A percentile compares a stretch with the other conserved stretches of the same genome.
Evolutionary conservation across 768 basidiomycete species (phyloP).

Genomic region (Tricholoma terreum): DNA sequence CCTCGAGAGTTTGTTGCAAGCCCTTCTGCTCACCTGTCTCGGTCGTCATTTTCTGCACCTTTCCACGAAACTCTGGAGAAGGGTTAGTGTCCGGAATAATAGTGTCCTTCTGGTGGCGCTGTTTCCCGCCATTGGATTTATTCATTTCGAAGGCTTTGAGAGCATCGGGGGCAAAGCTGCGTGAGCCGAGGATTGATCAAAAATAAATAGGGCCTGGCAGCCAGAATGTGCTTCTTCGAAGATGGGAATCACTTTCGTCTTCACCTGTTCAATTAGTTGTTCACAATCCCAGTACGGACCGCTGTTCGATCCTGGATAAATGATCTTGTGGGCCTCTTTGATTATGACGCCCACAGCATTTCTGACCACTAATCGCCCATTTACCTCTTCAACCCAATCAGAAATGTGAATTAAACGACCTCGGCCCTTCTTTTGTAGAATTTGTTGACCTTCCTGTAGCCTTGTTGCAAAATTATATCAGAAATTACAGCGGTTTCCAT

Average conservation of each 20-base stretch:
- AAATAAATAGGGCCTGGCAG: too few relatives aligned
- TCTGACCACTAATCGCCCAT: conserved; percentile 19
- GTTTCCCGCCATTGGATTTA: conserved; percentile 25
- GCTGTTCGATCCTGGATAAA: conserved; percentile 26
- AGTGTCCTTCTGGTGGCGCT: conserved; percentile 20
- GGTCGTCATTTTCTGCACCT: conserved; percentile 35
- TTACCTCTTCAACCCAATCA: conserved; percentile 28
- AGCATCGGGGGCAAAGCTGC: conserved; percentile 25
- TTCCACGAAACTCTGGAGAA: conserved; percentile 15
- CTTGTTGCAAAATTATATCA: too few relatives aligned
- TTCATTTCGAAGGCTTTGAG: conserved; percentile 32
- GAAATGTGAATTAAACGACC: conserved; percentile 34
- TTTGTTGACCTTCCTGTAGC: too few relatives aligned
- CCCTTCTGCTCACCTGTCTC: conserved; percentile 33
- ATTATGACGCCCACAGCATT: conserved; percentile 16
- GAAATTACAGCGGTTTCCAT: too few relatives aligned
- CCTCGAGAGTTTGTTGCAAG: conserved; percentile 29
- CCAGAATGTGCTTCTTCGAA: conserved; percentile 28
- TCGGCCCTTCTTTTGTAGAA: conserved; percentile 23
- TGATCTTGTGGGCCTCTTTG: conserved; percentile 28
- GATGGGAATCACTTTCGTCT: conserved; percentile 26
- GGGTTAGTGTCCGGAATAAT: conserved; percentile 28
- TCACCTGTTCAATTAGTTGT: too few relatives aligned
- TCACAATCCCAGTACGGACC: conserved; percentile 33
- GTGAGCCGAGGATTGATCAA: conserved; percentile 35